phyloP scores from a whole-genome alignment of 306 rosid genomes.

The Pachyrhizus erosus region DNA sequence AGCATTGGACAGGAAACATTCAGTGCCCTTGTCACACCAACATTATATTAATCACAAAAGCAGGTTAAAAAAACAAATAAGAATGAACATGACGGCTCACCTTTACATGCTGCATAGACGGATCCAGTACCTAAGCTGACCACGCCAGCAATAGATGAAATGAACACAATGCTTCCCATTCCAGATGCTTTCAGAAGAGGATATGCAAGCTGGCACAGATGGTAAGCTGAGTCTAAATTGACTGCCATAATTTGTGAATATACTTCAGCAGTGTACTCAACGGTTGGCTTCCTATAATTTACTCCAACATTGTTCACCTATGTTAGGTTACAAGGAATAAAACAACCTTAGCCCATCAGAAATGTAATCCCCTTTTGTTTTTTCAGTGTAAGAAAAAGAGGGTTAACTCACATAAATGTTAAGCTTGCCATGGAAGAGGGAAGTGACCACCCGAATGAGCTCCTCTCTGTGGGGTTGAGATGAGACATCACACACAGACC shows the following conservation, averaged over 20 bases:
- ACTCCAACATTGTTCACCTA: slow-evolving; percentile 90
- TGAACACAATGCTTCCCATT: slow-evolving; percentile 80
- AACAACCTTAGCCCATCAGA: not conserved
- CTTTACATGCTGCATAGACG: slow-evolving; percentile 80
- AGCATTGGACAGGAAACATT: slow-evolving; percentile 17
- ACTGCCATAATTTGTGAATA: slow-evolving; percentile 57
- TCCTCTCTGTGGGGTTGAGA: slow-evolving; percentile 60
- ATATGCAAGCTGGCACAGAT: slow-evolving; percentile 72
- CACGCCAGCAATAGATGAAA: slow-evolving; percentile 78
- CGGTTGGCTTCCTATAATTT: slow-evolving; percentile 79
- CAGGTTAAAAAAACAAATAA: slow-evolving; percentile 22
- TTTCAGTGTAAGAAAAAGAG: not conserved
- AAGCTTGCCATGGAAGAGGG: slow-evolving; percentile 67
- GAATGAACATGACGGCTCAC: slow-evolving; percentile 42
- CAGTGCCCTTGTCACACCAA: slow-evolving; percentile 12
- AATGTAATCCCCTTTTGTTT: not conserved
- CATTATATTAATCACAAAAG: not conserved
- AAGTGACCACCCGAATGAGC: slow-evolving; percentile 58
- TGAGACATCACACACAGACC: slow-evolving; percentile 76
- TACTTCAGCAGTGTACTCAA: slow-evolving; percentile 69
- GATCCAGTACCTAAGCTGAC: slow-evolving; percentile 61
- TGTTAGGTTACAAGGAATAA: slow-evolving; percentile 23
- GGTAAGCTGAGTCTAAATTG: slow-evolving; percentile 76
- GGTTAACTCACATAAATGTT: slow-evolving; percentile 62
- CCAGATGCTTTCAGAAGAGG: slow-evolving; percentile 86